Base-by-base conservation (phyloP, 1,284 basidiomycete species). In the Jaminaea rosea region DNA sequence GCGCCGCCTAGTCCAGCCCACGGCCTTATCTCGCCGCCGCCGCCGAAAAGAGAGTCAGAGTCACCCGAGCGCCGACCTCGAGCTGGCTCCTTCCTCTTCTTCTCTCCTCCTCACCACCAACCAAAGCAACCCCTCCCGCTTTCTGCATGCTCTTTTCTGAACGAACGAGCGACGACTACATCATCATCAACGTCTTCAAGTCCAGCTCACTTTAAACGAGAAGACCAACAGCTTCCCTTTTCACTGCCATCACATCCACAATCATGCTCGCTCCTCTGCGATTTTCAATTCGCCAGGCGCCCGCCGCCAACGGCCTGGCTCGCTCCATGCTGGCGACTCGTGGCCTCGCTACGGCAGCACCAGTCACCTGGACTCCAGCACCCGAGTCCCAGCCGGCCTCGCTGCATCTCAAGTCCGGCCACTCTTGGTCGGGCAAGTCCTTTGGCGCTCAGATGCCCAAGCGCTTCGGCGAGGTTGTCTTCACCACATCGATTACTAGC, bases 401-500 rank as follows among this genome's bases (percentile, higher is more conserved):
- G 1, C 80, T 99, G 19, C 91, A 96, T 76, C 81, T 98, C 55
- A 93, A 94, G 78, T 84, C 88, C 6, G 93, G 93, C 36, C 85
- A 98, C 76, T 86, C 85, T 11, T 98, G 94, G 80, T 73, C 79
- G 51, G 93, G 94, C 34, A 81, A 82, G 47, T 87, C 86, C 11
- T 98, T 99, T 75, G 93, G 93, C 59, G 85, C 88, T 21, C 84
- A 85, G 42, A 84, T 81, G 69, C 27, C 49, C 9, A 91, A 87
- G 69, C 83, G 85, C 53, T 98, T 83, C 77, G 94, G 94, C 57
- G 93, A 99, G 79, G 94, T 93, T 2, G 93, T 99, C 26, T 99
- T 99, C 77, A 93, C 90, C 23, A 99, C 93, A 29, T 92, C 89
- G 49, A 98, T 98, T 75, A 99, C 94, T 6, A 94, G 90, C 50